A percentile compares a stretch with the other conserved stretches of the same genome.
phyloP scores from a whole-genome alignment of 2,329 filamentous ascomycete genomes.

The Cordyceps cateniannulata region DNA sequence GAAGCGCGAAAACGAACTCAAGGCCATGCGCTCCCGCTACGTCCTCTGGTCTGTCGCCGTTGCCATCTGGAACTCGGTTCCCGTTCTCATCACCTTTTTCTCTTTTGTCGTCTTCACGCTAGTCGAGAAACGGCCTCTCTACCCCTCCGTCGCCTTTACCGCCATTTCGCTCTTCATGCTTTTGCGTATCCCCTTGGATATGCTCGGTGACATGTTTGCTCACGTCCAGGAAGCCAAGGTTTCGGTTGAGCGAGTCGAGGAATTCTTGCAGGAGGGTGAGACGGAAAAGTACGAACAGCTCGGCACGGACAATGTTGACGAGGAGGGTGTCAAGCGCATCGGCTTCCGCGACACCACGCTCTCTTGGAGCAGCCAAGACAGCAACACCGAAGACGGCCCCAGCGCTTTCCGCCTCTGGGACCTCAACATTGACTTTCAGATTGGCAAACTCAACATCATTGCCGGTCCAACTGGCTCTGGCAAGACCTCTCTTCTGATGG shows the following conservation, averaged over 20 bases:
- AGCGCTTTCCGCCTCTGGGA: slow-evolving; percentile 79
- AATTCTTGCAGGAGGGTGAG: slow-evolving; percentile 88
- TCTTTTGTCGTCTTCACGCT: slow-evolving; percentile 92
- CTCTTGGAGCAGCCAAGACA: slow-evolving; percentile 72
- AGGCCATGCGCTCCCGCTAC: slow-evolving; percentile 72
- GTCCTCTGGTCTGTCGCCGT: slow-evolving; percentile 88
- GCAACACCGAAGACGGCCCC: slow-evolving; percentile 56
- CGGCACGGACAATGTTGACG: slow-evolving; percentile 59
- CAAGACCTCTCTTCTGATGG: slow-evolving; percentile 95
- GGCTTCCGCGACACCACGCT: slow-evolving; percentile 81
- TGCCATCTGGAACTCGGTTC: slow-evolving; percentile 93
- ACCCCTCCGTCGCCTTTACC: slow-evolving; percentile 91
- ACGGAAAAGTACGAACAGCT: slow-evolving; percentile 93
- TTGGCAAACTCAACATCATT: slow-evolving; percentile 86
- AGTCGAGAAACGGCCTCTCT: slow-evolving; percentile 79
- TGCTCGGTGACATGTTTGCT: slow-evolving; percentile 96
- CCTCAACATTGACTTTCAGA: slow-evolving; percentile 72
- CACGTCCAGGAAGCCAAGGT: slow-evolving; percentile 97
- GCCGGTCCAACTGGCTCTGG: slow-evolving; percentile 89
- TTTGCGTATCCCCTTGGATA: slow-evolving; percentile 85
- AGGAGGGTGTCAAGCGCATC: slow-evolving; percentile 66
- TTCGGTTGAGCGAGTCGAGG: slow-evolving; percentile 91
- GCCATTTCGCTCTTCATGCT: slow-evolving; percentile 94
- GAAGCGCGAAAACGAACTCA: slow-evolving; percentile 74
- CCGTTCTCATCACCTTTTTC: slow-evolving; percentile 90